Conservation (phyloP, 192 early-diverging fungal species). For the Backusella psychrophila region DNA sequence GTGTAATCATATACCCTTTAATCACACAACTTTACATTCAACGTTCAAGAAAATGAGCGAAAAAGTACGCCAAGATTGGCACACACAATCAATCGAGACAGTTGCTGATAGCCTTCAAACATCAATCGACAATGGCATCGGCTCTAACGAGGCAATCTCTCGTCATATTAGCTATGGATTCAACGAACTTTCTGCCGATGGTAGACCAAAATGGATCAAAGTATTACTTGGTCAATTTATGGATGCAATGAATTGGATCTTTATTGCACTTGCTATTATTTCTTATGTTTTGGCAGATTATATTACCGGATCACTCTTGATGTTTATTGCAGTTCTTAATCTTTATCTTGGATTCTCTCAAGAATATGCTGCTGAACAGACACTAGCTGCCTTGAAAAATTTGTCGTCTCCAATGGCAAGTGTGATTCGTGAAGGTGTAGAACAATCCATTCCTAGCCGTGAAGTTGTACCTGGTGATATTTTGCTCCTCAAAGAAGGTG, state of each 20-base stretch:
- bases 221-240: constrained; percentile 60
- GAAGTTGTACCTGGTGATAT: constrained; percentile 89
- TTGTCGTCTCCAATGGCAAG: constrained; percentile 82
- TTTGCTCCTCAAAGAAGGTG: constrained; percentile 88
- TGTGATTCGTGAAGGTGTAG: constrained; percentile 85
- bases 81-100: constrained; percentile 12
- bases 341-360: constrained; percentile 90
- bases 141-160: constrained; percentile 32
- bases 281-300: constrained; percentile 63
- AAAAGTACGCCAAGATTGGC: constrained; percentile 5
- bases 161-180: constrained; percentile 46
- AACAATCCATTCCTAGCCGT: constrained; percentile 66
- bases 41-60: neutral
- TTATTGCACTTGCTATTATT: constrained; percentile 40
- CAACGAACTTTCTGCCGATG: constrained; percentile 64
- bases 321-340: constrained; percentile 82
- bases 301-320: constrained; percentile 68
- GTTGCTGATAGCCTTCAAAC: neutral
- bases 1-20: neutral
- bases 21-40: neutral
- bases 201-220: constrained; percentile 56
- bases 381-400: constrained; percentile 86
- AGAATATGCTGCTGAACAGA: constrained; percentile 93
- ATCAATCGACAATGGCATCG: constrained; percentile 32
- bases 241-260: constrained; percentile 63